Percentiles rank a stretch among this genome's conserved stretches.
These are phyloP conservation scores for Musa acuminata DNA, from an alignment of 176 grass and related monocot species.

Conservation along the genomic window DNA sequence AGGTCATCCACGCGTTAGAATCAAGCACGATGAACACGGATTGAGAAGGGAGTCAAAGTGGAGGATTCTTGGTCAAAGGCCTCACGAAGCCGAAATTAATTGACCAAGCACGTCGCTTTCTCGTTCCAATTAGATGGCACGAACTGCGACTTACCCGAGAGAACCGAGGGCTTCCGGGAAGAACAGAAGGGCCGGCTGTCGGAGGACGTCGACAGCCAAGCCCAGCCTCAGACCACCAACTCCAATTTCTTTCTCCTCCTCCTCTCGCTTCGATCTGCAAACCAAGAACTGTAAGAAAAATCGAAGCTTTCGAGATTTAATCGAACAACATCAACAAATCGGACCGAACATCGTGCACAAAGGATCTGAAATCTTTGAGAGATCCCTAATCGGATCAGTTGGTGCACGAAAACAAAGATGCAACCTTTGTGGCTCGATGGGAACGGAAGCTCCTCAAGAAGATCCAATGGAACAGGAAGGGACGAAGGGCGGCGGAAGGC, in stretches of 20 bases:
- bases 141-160: neutral
- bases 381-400: neutral
- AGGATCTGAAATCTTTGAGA: neutral
- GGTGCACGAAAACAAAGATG: neutral
- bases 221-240: neutral
- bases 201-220: neutral
- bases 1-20: neutral
- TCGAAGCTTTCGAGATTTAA: neutral
- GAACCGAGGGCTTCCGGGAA: too few species aligned
- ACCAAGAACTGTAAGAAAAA: neutral
- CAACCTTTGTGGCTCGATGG: neutral
- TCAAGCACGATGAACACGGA: neutral
- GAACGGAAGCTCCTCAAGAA: neutral
- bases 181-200: neutral
- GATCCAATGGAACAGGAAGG: neutral
- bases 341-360: neutral
- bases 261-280: conserved; percentile 1
- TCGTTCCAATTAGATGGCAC: neutral
- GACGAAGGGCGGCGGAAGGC: neutral
- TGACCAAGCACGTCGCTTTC: neutral
- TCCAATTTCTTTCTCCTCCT: neutral
- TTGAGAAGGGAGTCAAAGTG: neutral
- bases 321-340: neutral
- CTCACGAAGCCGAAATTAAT: neutral
- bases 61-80: neutral